Percentiles rank a stretch among this genome's conserved stretches.
phyloP scores from a whole-genome alignment of 2,329 filamentous ascomycete species.

The Epichloe sp. region DNA sequence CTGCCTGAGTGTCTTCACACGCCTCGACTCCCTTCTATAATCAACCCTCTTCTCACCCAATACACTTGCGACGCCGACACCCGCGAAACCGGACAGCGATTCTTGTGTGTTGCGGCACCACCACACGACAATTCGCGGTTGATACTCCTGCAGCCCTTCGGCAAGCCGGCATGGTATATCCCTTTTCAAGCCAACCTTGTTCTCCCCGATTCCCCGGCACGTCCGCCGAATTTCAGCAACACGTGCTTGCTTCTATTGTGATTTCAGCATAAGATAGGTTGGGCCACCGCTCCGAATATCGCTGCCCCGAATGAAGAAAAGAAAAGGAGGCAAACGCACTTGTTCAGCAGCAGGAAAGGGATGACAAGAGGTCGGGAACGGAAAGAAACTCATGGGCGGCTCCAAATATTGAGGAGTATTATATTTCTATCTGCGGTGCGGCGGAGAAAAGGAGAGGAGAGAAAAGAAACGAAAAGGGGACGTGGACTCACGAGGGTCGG shows the following conservation, averaged over 20 bases:
- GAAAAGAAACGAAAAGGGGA: background rate
- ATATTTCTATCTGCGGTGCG: background rate
- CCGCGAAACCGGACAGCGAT: background rate
- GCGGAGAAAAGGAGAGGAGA: background rate
- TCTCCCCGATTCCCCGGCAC: background rate
- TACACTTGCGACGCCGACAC: background rate
- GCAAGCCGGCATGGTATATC: background rate
- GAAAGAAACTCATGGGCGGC: background rate
- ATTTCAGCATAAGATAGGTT: too few species aligned
- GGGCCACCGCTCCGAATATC: too few species aligned
- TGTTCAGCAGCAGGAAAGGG: too few species aligned
- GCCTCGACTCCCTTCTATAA: slow-evolving; percentile 89
- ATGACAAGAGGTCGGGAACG: background rate
- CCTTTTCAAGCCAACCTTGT: background rate
- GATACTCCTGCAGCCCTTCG: background rate
- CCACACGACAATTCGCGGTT: background rate
- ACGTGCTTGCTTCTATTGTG: too few species aligned
- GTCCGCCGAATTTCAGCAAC: too few species aligned
- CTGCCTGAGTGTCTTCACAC: slow-evolving; percentile 92
- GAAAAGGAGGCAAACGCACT: too few species aligned
- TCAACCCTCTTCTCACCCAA: background rate
- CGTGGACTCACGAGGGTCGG: background rate
- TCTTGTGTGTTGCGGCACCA: background rate
- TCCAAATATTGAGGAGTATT: background rate
- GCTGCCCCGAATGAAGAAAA: too few species aligned